A percentile compares a stretch with the other conserved stretches of the same genome.
phyloP scores from a whole-genome alignment of 2,329 filamentous ascomycete genomes.

The Ascochyta pisi region DNA sequence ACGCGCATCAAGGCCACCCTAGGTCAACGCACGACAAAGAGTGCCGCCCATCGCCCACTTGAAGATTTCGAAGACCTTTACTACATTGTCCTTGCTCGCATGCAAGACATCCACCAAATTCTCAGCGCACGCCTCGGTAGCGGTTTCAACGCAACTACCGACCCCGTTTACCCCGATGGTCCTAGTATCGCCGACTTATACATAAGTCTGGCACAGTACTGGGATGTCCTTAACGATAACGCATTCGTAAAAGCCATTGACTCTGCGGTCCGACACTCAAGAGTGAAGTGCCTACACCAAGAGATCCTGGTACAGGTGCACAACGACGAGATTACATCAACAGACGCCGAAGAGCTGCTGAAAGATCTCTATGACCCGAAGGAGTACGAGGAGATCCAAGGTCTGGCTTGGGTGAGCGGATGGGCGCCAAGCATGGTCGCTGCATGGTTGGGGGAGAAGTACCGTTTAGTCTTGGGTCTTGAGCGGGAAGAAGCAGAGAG shows the following conservation, averaged over 20 bases:
- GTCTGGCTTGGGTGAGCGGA: constrained; percentile 30
- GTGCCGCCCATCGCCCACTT: constrained; percentile 61
- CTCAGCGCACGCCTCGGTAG: constrained; percentile 33
- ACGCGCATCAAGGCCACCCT: constrained; percentile 50
- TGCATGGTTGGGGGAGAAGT: constrained; percentile 37
- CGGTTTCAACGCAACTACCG: constrained; percentile 29
- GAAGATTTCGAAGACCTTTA: constrained; percentile 46
- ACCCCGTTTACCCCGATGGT: constrained; percentile 17
- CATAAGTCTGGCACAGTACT: constrained; percentile 28
- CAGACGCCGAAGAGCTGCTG: constrained; percentile 23
- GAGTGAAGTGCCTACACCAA: constrained; percentile 25
- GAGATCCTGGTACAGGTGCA: constrained; percentile 25
- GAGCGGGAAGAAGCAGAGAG: constrained; percentile 27
- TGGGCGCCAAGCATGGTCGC: constrained; percentile 38
- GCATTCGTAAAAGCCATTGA: constrained; percentile 34
- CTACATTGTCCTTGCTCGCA: constrained; percentile 36
- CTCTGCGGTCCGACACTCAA: constrained; percentile 29
- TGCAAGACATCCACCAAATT: constrained; percentile 34
- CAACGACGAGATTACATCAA: constrained; percentile 14
- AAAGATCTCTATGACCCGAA: constrained; percentile 25
- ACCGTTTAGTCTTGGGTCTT: constrained; percentile 28
- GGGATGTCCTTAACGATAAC: constrained; percentile 35
- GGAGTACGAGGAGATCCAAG: constrained; percentile 21
- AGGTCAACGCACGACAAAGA: constrained; percentile 66
- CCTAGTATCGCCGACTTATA: constrained; percentile 26